Percentiles rank a stretch among this genome's conserved stretches.
Conservation (phyloP, 331 rosid species). For the Prunus yedoensis region DNA sequence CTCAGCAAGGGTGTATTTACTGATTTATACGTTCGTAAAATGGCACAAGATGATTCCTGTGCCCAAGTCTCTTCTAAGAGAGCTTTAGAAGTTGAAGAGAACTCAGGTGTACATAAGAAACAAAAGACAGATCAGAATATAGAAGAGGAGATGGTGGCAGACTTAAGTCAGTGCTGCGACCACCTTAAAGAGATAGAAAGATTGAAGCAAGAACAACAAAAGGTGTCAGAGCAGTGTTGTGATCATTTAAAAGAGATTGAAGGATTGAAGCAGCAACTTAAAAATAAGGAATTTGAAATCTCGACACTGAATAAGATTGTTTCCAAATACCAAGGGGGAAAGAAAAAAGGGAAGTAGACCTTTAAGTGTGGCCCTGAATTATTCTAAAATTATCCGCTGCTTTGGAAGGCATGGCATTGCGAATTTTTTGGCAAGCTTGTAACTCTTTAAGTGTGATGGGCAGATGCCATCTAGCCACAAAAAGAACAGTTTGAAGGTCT, state of each 20-base stretch:
- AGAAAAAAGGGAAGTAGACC: slow-evolving; percentile 22
- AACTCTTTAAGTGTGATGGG: neutral
- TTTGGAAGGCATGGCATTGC: neutral
- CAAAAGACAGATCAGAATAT: slow-evolving; percentile 37
- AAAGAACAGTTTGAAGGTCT: neutral
- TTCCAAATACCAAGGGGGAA: slow-evolving; percentile 24
- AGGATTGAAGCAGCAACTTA: slow-evolving; percentile 46
- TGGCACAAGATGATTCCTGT: slow-evolving; percentile 24
- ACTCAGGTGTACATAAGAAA: slow-evolving; percentile 39
- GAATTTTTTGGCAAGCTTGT: neutral
- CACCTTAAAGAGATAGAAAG: slow-evolving; percentile 38
- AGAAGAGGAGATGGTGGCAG: slow-evolving; percentile 24
- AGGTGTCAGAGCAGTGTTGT: slow-evolving; percentile 19
- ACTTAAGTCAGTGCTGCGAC: slow-evolving; percentile 19
- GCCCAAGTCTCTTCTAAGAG: slow-evolving; percentile 38
- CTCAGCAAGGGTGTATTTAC: slow-evolving; percentile 35
- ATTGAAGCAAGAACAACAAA: slow-evolving; percentile 42
- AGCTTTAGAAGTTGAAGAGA: slow-evolving; percentile 47
- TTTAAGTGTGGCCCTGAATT: neutral
- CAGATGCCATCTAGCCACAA: neutral
- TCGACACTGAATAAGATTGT: slow-evolving; percentile 38
- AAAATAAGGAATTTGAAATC: slow-evolving; percentile 53
- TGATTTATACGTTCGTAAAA: slow-evolving; percentile 55
- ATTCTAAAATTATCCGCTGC: neutral
- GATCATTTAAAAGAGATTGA: slow-evolving; percentile 48